Percentiles rank a stretch among this genome's conserved stretches.
Conservation (phyloP, 805 yeast genomes). For the Kazachstania viticola region DNA sequence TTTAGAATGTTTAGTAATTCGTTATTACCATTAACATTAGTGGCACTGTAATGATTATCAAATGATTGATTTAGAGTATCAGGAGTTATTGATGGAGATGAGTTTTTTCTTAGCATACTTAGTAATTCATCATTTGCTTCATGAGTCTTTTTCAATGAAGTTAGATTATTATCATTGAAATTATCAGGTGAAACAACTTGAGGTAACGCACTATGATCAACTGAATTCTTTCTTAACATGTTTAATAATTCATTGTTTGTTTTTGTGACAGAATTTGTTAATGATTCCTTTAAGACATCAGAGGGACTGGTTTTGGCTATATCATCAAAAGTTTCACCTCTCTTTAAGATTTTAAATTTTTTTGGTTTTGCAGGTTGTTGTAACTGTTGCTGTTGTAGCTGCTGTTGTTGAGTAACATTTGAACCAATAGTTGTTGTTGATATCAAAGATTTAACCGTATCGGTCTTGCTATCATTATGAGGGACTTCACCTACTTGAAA, state of each 20-base stretch:
- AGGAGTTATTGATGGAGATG: too few species aligned
- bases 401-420: not conserved
- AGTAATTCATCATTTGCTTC: constrained; percentile 4
- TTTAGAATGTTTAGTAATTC: constrained; percentile 19
- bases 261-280: not conserved
- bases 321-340: constrained; percentile 27
- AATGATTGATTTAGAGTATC: too few species aligned
- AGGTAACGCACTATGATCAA: not conserved
- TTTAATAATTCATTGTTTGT: constrained; percentile 4
- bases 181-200: not conserved
- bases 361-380: constrained; percentile 20
- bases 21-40: constrained; percentile 9
- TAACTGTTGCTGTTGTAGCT: not conserved
- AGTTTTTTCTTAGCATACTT: constrained; percentile 3
- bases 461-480: constrained; percentile 11
- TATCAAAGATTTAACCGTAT: constrained; percentile 9
- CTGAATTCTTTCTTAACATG: constrained; percentile 4
- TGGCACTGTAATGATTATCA: too few species aligned
- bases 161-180: not conserved
- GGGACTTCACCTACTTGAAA: constrained; percentile 13
- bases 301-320: not conserved
- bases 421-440: constrained; percentile 3
- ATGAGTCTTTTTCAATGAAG: not conserved
- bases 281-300: constrained; percentile 3
- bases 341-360: constrained; percentile 25